Conservation (phyloP, 2,329 filamentous ascomycete genomes). For the Scedosporium boydii region DNA sequence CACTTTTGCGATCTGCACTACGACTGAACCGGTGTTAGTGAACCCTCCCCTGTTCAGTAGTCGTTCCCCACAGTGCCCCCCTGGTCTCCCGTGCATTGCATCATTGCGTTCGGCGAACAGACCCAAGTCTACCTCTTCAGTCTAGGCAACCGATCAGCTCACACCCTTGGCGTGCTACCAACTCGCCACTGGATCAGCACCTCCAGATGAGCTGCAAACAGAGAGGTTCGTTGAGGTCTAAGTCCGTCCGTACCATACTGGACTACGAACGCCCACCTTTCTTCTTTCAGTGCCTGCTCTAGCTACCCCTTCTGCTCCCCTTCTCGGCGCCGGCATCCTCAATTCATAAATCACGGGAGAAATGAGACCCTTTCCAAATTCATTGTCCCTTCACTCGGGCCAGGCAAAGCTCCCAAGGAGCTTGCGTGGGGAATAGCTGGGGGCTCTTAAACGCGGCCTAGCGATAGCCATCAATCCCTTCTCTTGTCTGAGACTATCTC, state of each 20-base stretch:
- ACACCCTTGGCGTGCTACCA: not conserved
- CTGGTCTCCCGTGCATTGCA: not conserved
- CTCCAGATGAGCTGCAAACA: not conserved
- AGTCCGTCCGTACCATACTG: not conserved
- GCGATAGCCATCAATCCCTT: not conserved
- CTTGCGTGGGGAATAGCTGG: not conserved
- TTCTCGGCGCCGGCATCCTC: too few relatives aligned
- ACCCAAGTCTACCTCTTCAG: not conserved
- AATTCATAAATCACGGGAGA: too few relatives aligned
- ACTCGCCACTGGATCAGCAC: not conserved
- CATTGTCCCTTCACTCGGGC: too few relatives aligned
- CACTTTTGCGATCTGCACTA: not conserved
- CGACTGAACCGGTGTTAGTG: not conserved
- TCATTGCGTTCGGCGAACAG: not conserved
- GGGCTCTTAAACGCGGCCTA: not conserved
- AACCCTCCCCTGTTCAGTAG: not conserved
- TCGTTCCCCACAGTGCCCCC: not conserved
- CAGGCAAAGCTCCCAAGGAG: too few relatives aligned
- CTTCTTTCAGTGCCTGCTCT: too few relatives aligned
- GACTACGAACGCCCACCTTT: not conserved
- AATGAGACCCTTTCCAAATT: too few relatives aligned
- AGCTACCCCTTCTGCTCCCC: too few relatives aligned
- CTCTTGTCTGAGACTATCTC: not conserved
- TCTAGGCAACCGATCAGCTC: not conserved
- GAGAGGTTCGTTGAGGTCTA: not conserved